phyloP scores from a whole-genome alignment of 2,329 filamentous ascomycete species.

The Ophiostoma perfectum region DNA sequence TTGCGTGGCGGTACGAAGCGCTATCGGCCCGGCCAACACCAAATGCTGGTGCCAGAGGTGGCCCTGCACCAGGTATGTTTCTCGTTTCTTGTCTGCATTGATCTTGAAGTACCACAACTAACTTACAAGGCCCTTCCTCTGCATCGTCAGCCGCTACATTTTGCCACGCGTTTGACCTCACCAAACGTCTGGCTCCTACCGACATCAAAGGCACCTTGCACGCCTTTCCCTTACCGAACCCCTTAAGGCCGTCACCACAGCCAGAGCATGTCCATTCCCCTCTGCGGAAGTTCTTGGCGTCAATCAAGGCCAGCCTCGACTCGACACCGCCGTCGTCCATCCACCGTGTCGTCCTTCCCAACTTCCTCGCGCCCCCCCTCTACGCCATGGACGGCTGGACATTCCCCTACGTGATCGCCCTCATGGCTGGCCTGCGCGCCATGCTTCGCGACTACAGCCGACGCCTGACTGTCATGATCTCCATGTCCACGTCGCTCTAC shows the following conservation, averaged over 20 bases:
- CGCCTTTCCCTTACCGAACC: conserved; percentile 47
- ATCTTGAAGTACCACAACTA: background rate
- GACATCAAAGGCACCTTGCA: conserved; percentile 47
- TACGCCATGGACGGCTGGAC: conserved; percentile 65
- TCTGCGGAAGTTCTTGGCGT: conserved; percentile 59
- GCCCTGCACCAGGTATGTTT: background rate
- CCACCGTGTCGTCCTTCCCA: conserved; percentile 81
- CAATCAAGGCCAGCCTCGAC: conserved; percentile 51
- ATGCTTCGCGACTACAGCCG: conserved; percentile 63
- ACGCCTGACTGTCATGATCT: conserved; percentile 66
- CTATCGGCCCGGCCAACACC: conserved; percentile 41
- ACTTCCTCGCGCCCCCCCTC: conserved; percentile 76
- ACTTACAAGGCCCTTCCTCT: background rate
- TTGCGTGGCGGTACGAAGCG: conserved; percentile 94
- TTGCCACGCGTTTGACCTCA: conserved; percentile 68
- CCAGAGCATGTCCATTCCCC: conserved; percentile 39
- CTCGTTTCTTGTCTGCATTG: background rate
- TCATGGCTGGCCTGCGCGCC: conserved; percentile 71
- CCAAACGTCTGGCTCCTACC: conserved; percentile 53
- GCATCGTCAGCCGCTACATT: conserved; percentile 38
- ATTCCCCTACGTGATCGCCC: conserved; percentile 71
- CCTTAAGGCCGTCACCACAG: conserved; percentile 31
- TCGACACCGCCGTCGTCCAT: conserved; percentile 55
- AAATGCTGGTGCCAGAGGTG: background rate
- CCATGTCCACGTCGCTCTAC: conserved; percentile 73